Base-by-base conservation (phyloP, 352 stramenopile genomes). In the Globisporangium yorkense region DNA sequence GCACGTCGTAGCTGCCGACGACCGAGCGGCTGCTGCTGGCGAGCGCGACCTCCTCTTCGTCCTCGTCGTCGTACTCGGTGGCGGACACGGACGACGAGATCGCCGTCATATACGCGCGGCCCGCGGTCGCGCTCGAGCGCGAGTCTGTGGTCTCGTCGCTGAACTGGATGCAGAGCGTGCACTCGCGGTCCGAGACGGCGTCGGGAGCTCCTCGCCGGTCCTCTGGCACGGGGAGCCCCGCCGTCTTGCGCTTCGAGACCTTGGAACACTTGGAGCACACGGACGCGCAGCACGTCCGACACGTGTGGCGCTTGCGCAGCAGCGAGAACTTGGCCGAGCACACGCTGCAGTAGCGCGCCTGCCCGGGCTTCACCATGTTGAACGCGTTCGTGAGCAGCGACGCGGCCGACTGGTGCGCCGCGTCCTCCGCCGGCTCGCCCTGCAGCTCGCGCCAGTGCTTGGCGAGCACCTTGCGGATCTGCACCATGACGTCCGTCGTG, bases 81-180 rank as follows among this genome's bases (percentile, higher is more conserved):
- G 66, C 53, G 3, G 65, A 70, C 31, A 56, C 45, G 13, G 61
- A 51, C 53, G 66, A 67, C n/a, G 50, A 56, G 31, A 74, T 57
- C 18, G 65, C 65, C 39, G 50, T 70, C 3, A 63, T 63, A 27
- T 79, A 82, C 43, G 69, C 60, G 2, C 52, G 65, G 4, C 61
- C 56, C 47, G 73, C 66, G 58, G 65, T 60, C 51, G 67, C 46
- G 58, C 70, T 65, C 50, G 71, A 67, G 48, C 67, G 55, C 21
- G 68, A 65, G 33, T 20, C 27, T 1, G 40, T 61, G 35, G 43
- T 60, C 24, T 77, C 67, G 7, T 65, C 48, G 20, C 71, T 73
- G 66, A 87, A 90, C 50, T 87, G 76, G 33, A 52, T 62, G 63
- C 80, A 90, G 7, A 90, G 60, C 18, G 87, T 72, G 58, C 80